Base-by-base conservation (phyloP, 306 rosid genomes). In the Senna siamea region DNA sequence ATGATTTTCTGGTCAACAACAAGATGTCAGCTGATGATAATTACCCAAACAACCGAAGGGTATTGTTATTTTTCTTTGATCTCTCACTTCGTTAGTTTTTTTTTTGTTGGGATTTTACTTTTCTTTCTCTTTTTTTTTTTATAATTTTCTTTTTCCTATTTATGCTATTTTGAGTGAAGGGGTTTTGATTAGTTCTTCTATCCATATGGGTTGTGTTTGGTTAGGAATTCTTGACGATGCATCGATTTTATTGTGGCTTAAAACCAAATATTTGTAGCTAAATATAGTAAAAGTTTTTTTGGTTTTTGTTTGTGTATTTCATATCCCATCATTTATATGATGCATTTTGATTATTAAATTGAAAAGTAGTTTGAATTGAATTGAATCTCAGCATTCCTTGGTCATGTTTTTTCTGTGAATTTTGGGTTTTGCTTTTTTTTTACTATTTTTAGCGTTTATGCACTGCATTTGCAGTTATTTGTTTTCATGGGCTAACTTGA, bases 31-130 rank as follows among this genome's bases (percentile, higher is more conserved):
- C 32, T 47, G 71, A 64, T 79, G 91, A 78, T 62, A 60, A 72
- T 77, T 35, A 43, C 73, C 62, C 81, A 26, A 81, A 76, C 76
- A 79, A 66, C 66, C 84, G 88, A 66, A 81, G 89, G 90, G 96
- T 90, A 86, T 56, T 47, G 51, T 58, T 48, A 38, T 53, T 75
- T 65, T 47, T 85, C 57, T 51, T 66, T 40, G 80, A 78, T 84
- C 80, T 40, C 56, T 4, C 32, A 6, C 43, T 52, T 11, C 7
- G 13, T 59, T 22, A 46, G 2, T 47, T 30, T 28, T 30, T 47
- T 12, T 26, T 26, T 26, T 26, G 30, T 26, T 26, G 30, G 41
- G 40, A 6, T 28, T 58, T 58, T 30, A 14, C 40, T 37, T 7
- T 7, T 37, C 40, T 37, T n/a, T n/a, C n/a, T n/a, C n/a, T n/a